Conservation (phyloP, 208 protist genomes). For the Giardia muris region DNA sequence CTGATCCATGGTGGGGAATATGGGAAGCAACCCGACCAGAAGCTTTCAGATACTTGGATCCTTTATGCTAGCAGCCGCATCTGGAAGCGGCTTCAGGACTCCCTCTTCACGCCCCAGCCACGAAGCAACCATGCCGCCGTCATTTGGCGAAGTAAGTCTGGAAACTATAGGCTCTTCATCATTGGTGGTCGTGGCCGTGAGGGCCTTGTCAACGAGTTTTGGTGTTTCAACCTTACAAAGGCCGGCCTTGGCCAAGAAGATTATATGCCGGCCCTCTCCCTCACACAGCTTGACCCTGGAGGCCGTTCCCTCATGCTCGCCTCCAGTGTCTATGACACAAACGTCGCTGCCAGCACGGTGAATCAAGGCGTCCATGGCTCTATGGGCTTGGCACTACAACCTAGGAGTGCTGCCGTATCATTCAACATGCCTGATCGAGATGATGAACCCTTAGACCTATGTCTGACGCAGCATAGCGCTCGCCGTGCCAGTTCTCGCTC, state of each 20-base stretch:
- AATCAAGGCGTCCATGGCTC: background rate
- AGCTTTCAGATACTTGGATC: constrained; percentile 16
- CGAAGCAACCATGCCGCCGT: constrained; percentile 1
- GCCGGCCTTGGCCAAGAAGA: background rate
- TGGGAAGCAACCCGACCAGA: background rate
- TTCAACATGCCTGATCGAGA: background rate
- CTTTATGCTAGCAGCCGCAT: background rate
- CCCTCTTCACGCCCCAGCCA: background rate
- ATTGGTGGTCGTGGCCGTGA: constrained; percentile 6
- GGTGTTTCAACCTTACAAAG: constrained; percentile 13
- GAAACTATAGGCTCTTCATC: constrained; percentile 16
- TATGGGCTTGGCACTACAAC: background rate
- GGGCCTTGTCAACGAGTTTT: constrained; percentile 10
- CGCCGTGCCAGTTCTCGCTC: background rate
- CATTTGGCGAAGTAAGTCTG: constrained; percentile 13
- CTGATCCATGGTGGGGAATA: background rate
- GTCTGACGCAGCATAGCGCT: background rate
- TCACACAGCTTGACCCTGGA: background rate
- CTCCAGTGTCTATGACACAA: background rate
- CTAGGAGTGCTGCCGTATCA: background rate
- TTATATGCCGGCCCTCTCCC: background rate
- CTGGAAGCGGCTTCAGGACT: background rate
- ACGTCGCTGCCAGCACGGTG: background rate
- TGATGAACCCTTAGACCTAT: background rate
- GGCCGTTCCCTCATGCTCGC: background rate